These are phyloP conservation scores for Clarkia xantiana DNA, from an alignment of 345 rosid species.

Conservation along the genomic window DNA sequence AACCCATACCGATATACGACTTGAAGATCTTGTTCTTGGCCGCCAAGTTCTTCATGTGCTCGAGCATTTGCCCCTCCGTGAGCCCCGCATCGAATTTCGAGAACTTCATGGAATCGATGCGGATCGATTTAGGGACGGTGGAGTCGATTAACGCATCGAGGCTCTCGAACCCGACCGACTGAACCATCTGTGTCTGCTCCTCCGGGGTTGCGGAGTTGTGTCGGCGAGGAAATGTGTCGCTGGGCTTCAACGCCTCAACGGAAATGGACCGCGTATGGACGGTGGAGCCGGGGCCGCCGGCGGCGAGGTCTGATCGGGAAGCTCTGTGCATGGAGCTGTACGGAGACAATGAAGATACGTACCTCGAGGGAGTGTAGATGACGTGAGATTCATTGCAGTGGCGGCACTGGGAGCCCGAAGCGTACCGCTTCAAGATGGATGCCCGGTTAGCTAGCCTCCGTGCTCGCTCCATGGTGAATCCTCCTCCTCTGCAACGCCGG, in stretches of 20 bases:
- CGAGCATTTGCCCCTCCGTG: slow-evolving; percentile 80
- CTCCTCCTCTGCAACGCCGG: slow-evolving; percentile 3
- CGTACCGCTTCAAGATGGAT: slow-evolving; percentile 43
- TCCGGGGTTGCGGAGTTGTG: slow-evolving; percentile 92
- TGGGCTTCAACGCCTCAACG: slow-evolving; percentile 50
- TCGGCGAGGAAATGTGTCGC: slow-evolving; percentile 83
- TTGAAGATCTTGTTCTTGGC: slow-evolving; percentile 71
- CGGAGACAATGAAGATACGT: slow-evolving; percentile 59
- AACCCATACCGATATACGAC: slow-evolving; percentile 92
- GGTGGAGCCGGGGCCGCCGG: neutral
- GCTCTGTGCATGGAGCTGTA: slow-evolving; percentile 8
- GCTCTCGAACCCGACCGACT: slow-evolving; percentile 51
- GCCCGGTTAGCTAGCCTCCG: slow-evolving; percentile 80
- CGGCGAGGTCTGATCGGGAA: slow-evolving; percentile 9
- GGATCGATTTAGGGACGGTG: slow-evolving; percentile 94
- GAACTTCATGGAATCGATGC: slow-evolving; percentile 73
- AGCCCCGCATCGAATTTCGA: slow-evolving; percentile 75
- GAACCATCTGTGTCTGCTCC: slow-evolving; percentile 67
- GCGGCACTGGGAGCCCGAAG: slow-evolving; percentile 38
- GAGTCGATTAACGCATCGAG: slow-evolving; percentile 65
- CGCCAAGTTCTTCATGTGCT: slow-evolving; percentile 62
- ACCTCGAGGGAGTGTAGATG: slow-evolving; percentile 47
- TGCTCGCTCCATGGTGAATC: slow-evolving; percentile 71
- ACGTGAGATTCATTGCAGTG: slow-evolving; percentile 24
- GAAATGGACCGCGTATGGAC: slow-evolving; percentile 44